These are phyloP conservation scores for Xerocomus cyaneibrunnescens DNA, from an alignment of 1,284 basidiomycete species.

Conservation along the genomic window DNA sequence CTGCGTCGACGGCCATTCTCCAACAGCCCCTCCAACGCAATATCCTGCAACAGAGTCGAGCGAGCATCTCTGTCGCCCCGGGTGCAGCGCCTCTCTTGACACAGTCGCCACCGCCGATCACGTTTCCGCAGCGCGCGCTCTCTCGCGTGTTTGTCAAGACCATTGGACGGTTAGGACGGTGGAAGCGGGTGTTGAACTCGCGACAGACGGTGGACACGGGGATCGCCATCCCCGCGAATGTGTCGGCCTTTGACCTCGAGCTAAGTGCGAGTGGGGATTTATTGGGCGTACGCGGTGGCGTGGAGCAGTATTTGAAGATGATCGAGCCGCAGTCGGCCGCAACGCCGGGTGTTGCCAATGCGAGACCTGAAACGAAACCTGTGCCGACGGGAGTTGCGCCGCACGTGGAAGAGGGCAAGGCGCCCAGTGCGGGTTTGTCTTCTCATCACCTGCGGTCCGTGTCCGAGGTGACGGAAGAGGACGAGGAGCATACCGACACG, in stretches of 20 bases:
- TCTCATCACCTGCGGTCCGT: conserved; percentile 31
- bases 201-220: conserved; percentile 42
- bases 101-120: conserved; percentile 45
- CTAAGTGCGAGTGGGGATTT: conserved; percentile 56
- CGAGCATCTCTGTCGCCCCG: conserved; percentile 30
- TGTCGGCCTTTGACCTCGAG: conserved; percentile 70
- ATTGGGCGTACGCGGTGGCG: conserved; percentile 57
- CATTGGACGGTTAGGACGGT: conserved; percentile 76
- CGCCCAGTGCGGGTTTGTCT: conserved; percentile 2
- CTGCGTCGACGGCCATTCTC: conserved; percentile 35
- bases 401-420: conserved; percentile 8
- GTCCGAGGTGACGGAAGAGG: conserved; percentile 34
- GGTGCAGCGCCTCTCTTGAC: conserved; percentile 31
- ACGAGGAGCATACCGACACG: conserved; percentile 25
- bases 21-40: conserved; percentile 43
- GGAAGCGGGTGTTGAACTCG: conserved; percentile 74
- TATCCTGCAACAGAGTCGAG: conserved; percentile 41
- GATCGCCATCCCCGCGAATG: conserved; percentile 48
- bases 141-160: conserved; percentile 80
- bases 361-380: conserved; percentile 8
- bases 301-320: conserved; percentile 66
- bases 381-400: background rate
- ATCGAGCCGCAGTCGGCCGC: conserved; percentile 40
- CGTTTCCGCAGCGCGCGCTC: conserved; percentile 61
- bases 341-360: conserved; percentile 1